A percentile compares a stretch with the other conserved stretches of the same genome.
These are phyloP conservation scores for Aspergillus texensis DNA, from an alignment of 2,329 filamentous ascomycete genomes.

Conservation along the genomic window DNA sequence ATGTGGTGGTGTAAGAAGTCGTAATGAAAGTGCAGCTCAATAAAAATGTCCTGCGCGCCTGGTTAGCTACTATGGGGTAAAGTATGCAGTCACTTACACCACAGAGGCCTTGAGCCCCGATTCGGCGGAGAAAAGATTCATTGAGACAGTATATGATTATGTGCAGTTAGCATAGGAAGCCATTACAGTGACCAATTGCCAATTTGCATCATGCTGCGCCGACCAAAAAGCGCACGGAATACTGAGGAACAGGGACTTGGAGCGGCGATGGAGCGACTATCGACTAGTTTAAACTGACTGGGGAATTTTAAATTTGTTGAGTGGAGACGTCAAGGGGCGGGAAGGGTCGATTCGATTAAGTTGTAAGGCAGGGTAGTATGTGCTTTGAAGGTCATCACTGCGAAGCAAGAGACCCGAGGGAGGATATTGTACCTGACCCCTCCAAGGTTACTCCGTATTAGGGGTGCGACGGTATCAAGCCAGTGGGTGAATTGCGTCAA, in stretches of 20 bases:
- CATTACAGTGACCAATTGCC: constrained; percentile 16
- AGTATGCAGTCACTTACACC: constrained; percentile 28
- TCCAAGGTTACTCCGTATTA: constrained; percentile 1
- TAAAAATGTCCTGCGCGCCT: constrained; percentile 31
- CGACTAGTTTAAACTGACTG: constrained; percentile 10
- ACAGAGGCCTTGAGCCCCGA: constrained; percentile 35
- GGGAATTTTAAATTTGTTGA: constrained; percentile 11
- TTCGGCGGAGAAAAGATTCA: constrained; percentile 34
- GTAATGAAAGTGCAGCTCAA: constrained; percentile 38
- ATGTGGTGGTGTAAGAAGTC: constrained; percentile 40
- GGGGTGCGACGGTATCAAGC: not conserved
- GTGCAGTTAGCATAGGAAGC: constrained; percentile 7
- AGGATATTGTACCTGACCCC: not conserved
- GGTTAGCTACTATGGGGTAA: constrained; percentile 20
- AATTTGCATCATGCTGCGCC: constrained; percentile 12
- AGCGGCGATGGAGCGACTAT: constrained; percentile 1
- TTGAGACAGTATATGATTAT: constrained; percentile 23
- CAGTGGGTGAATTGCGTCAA: constrained; percentile 22
- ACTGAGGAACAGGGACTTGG: constrained; percentile 1
- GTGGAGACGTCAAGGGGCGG: constrained; percentile 17
- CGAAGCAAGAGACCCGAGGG: not conserved
- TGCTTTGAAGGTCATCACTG: not conserved
- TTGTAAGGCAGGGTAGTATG: constrained; percentile 2
- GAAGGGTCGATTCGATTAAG: constrained; percentile 1
- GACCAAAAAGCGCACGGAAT: constrained; percentile 5